Conservation (phyloP, 2,329 filamentous ascomycete species). For the Verticillium tricorpus region DNA sequence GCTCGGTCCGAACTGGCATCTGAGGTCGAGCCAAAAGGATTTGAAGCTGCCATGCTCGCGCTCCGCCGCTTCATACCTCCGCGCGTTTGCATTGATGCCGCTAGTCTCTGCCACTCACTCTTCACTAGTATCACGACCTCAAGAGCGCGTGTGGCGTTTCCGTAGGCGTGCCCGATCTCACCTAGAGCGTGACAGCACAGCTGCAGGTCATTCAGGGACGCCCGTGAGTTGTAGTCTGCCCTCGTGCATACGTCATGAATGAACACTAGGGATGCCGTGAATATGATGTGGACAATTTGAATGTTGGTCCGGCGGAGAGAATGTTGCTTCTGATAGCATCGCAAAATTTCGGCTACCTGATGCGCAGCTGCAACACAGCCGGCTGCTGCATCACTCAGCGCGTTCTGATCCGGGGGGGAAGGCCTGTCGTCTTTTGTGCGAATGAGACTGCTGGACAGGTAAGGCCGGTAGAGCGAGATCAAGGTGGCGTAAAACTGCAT, state of each 20-base stretch:
- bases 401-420: neutral
- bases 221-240: conserved; percentile 4
- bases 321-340: conserved; percentile 13
- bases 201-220: conserved; percentile 11
- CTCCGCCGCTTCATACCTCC: conserved; percentile 14
- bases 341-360: conserved; percentile 13
- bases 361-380: conserved; percentile 17
- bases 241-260: conserved; percentile 14
- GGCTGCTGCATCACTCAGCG: conserved; percentile 4
- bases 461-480: conserved; percentile 19
- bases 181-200: conserved; percentile 19
- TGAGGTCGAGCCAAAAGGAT: neutral
- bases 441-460: conserved; percentile 19
- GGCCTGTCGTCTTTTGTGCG: neutral
- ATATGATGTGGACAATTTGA: conserved; percentile 17
- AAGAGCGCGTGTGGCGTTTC: conserved; percentile 12
- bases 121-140: conserved; percentile 14
- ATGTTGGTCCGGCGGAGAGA: conserved; percentile 15
- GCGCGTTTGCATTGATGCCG: neutral
- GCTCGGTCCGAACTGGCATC: neutral
- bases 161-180: conserved; percentile 13
- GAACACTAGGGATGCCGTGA: conserved; percentile 14
- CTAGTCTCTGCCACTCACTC: conserved; percentile 11
- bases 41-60: neutral
- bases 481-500: conserved; percentile 22